Base-by-base conservation (phyloP, 1,284 basidiomycete genomes). In the Sanguinoderma infundibulare region DNA sequence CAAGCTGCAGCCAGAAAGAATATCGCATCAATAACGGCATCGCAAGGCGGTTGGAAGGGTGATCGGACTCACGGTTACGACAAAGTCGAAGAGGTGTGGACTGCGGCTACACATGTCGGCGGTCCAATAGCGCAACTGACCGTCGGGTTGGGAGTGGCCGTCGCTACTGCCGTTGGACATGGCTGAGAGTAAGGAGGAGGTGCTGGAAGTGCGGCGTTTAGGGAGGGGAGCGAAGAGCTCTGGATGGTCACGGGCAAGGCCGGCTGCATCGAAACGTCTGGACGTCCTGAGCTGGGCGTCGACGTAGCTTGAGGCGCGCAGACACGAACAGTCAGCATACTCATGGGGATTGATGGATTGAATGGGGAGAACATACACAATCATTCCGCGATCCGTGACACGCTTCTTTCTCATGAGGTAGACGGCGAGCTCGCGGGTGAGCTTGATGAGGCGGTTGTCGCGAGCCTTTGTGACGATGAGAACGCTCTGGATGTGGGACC, bases 401-500 rank as follows among this genome's bases (percentile, higher is more conserved):
- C 85, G 81, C 44, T 81, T 86, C 77, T 89, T 95, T 67, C 84
- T 82, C 96, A 98, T 98, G 62, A 98, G 86, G 75, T 95, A 97
- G n/a, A 98, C 80, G 0, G 97, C 96, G 28, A 99, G 85, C 73
- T 99, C 91, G 52, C 96, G 87, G 0, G 98, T 99, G 50, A 98
- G 85, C 73, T 91, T 91, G 81, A 99, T 98, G 51, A 99, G 87
- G 44, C 95, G 85, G 74, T 99, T 99, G 80, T 99, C 98, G 57
- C 97, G 84, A 34, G 98, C 98, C 78, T 99, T 99, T 59, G 98
- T 99, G 70, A 99, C 93, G 74, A 99, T 96, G 64, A 99, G 85
- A 61, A 99, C 86, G 63, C 87, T 94, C 74, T 98, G 94, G 62
- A 98, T 95, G 70, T 92, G 91, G 5, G 94, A 92, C 62, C 90